These are phyloP conservation scores for Incumbomyces delicatus DNA, from an alignment of 2,329 filamentous ascomycete genomes.

Conservation along the genomic window DNA sequence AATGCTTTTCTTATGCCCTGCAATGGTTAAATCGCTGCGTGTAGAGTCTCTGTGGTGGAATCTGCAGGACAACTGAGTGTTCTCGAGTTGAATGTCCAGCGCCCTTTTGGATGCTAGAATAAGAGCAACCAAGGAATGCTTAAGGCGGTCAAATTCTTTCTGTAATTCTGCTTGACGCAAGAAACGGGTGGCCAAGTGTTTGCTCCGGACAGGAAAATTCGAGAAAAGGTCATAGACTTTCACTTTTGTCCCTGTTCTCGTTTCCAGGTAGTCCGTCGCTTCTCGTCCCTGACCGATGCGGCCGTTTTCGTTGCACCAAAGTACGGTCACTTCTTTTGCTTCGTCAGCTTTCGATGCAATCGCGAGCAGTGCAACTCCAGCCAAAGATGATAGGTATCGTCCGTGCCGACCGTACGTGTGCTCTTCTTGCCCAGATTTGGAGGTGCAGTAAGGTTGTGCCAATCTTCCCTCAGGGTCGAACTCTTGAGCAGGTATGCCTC, in stretches of 20 bases:
- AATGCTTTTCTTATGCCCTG: not conserved
- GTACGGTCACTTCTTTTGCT: slow-evolving; percentile 42
- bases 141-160: slow-evolving; percentile 57
- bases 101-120: slow-evolving; percentile 58
- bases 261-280: not conserved
- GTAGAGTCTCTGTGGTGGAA: not conserved
- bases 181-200: slow-evolving; percentile 55
- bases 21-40: not conserved
- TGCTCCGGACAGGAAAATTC: slow-evolving; percentile 80
- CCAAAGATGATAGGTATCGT: slow-evolving; percentile 66
- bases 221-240: slow-evolving; percentile 75
- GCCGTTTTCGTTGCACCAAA: slow-evolving; percentile 2
- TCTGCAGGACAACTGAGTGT: not conserved
- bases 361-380: slow-evolving; percentile 63
- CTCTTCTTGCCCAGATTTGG: slow-evolving; percentile 48
- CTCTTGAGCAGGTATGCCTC: slow-evolving; percentile 63
- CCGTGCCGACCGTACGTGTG: slow-evolving; percentile 58
- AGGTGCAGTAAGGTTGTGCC: slow-evolving; percentile 61
- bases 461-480: slow-evolving; percentile 39
- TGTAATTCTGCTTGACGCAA: slow-evolving; percentile 44
- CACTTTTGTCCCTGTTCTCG: slow-evolving; percentile 56
- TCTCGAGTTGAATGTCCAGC: slow-evolving; percentile 47
- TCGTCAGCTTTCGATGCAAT: slow-evolving; percentile 60
- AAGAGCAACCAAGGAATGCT: slow-evolving; percentile 50
- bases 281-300: not conserved